Conservation (phyloP, 1,284 basidiomycete species). For the Tilletia indica region DNA sequence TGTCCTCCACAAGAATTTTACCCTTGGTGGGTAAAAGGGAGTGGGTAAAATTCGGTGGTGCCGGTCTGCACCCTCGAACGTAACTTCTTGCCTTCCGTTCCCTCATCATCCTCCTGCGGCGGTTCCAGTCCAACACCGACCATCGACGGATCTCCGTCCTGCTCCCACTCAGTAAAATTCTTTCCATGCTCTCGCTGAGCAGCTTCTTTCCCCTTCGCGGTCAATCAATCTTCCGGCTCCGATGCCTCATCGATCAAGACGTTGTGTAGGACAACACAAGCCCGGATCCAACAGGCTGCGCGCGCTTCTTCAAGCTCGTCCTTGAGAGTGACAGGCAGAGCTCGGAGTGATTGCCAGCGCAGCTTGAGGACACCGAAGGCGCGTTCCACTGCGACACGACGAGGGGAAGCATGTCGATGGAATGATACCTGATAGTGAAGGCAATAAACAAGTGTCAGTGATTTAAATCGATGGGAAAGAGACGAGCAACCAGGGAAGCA, state of each 20-base stretch:
- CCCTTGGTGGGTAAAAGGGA: no score
- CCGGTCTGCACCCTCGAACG: no score
- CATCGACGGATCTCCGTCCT: background rate
- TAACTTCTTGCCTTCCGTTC: background rate
- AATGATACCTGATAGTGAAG: constrained; percentile 3
- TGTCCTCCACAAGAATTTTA: no score
- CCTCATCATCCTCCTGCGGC: background rate
- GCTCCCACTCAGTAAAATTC: background rate
- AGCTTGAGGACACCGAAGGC: background rate
- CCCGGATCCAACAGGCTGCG: background rate
- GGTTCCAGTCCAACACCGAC: background rate
- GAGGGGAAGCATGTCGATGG: background rate
- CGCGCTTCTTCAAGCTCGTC: background rate
- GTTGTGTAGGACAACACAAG: background rate
- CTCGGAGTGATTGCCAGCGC: background rate
- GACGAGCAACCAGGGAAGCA: no score
- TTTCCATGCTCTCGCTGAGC: background rate
- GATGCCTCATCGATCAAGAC: background rate
- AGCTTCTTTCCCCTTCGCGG: background rate
- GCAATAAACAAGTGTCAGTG: no score
- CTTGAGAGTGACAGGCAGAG: background rate
- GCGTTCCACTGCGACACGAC: background rate
- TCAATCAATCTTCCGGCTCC: background rate
- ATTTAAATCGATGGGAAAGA: no score
- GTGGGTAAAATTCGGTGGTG: no score